phyloP scores from a whole-genome alignment of 164 flowering plant genomes.

The Protea cynaroides region DNA sequence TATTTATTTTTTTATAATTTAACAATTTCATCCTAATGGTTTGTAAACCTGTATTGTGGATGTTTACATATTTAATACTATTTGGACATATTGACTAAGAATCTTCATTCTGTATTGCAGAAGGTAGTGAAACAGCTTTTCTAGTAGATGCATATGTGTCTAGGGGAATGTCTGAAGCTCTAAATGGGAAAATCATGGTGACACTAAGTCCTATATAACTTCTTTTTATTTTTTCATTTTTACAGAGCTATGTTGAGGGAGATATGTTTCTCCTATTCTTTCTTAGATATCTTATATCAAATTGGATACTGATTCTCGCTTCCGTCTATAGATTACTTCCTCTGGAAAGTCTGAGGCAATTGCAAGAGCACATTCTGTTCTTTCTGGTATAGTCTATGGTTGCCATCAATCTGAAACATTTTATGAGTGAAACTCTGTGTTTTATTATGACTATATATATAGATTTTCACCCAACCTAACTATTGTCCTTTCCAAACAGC shows the following conservation, averaged over 20 bases:
- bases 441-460: too few relatives aligned
- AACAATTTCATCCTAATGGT: background rate
- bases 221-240: background rate
- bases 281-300: conserved; percentile 1
- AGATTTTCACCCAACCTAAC: too few relatives aligned
- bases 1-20: too few relatives aligned
- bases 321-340: conserved; percentile 38
- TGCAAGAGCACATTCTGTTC: conserved; percentile 62
- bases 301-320: conserved; percentile 2
- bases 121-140: conserved; percentile 21
- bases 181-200: conserved; percentile 66
- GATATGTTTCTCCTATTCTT: background rate
- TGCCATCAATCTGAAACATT: background rate
- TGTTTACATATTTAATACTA: background rate
- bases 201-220: conserved; percentile 1
- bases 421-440: background rate
- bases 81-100: background rate
- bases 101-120: conserved; percentile 28
- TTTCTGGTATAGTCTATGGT: conserved; percentile 42
- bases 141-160: conserved; percentile 63
- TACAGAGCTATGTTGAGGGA: background rate
- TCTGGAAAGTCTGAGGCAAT: conserved; percentile 74
- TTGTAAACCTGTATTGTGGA: background rate
- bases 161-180: conserved; percentile 44
- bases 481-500: conserved; percentile 42